Conservation (phyloP, 805 yeast species). For the Lipomyces yamanashiensis region DNA sequence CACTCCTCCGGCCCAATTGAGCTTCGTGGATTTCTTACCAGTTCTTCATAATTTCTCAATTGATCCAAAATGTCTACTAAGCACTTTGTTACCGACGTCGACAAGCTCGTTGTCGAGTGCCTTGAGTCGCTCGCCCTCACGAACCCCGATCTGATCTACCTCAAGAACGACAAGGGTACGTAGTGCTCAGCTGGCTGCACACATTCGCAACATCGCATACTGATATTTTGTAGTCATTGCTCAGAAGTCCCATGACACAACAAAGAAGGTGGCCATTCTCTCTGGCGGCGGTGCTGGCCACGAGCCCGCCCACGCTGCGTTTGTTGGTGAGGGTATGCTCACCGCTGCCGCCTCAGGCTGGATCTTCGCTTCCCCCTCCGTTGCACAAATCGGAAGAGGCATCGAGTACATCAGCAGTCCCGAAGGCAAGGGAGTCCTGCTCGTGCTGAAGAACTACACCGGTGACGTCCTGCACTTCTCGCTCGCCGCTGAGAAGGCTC, state of each 20-base stretch:
- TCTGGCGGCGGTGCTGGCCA: conserved; percentile 98
- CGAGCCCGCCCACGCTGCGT: conserved; percentile 93
- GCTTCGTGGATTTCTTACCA: neutral
- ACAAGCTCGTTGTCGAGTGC: conserved; percentile 47
- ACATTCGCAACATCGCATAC: too few relatives aligned
- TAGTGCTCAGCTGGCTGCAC: conserved; percentile 42
- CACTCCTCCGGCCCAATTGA: neutral
- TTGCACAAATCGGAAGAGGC: conserved; percentile 79
- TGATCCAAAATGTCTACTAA: conserved; percentile 40
- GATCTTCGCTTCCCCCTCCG: conserved; percentile 94
- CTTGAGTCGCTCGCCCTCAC: conserved; percentile 58
- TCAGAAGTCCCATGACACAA: conserved; percentile 40
- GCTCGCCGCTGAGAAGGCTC: conserved; percentile 85
- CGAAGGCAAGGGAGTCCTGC: conserved; percentile 75
- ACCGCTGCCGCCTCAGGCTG: conserved; percentile 91
- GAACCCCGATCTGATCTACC: conserved; percentile 59
- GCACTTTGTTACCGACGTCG: conserved; percentile 44
- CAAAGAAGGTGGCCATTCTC: conserved; percentile 59
- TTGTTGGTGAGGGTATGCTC: conserved; percentile 79
- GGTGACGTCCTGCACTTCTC: conserved; percentile 95
- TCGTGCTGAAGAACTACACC: conserved; percentile 89
- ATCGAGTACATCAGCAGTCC: conserved; percentile 46
- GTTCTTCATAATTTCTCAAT: neutral
- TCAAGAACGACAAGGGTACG: conserved; percentile 62
- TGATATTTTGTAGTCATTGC: conserved; percentile 26